phyloP scores from a whole-genome alignment of 495 filamentous ascomycete genomes.

The Trichoderma orchidacearum region DNA sequence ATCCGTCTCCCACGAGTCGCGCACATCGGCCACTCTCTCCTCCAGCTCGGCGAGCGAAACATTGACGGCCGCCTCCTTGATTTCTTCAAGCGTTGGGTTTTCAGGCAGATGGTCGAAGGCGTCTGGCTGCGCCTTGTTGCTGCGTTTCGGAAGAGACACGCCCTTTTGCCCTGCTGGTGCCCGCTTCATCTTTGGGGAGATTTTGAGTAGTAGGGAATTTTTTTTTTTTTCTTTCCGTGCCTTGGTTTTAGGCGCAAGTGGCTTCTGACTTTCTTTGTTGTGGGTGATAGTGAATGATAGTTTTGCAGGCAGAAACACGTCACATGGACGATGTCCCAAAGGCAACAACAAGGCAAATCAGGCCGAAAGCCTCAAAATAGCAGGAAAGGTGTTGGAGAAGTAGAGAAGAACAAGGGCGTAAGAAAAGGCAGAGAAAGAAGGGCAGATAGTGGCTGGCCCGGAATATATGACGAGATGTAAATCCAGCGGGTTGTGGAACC shows the following conservation, averaged over 20 bases:
- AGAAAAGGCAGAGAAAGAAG: slow-evolving; percentile 1
- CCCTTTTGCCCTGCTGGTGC: not conserved
- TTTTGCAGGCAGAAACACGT: too few relatives aligned
- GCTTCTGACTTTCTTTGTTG: not conserved
- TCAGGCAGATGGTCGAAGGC: not conserved
- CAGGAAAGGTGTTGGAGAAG: not conserved
- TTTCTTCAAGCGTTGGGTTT: slow-evolving; percentile 13
- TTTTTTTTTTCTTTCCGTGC: not conserved
- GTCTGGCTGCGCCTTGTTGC: not conserved
- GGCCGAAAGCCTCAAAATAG: too few relatives aligned
- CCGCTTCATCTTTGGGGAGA: not conserved
- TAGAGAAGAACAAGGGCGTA: not conserved
- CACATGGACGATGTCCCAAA: too few relatives aligned
- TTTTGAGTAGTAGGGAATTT: not conserved
- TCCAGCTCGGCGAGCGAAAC: slow-evolving; percentile 30
- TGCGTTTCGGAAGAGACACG: not conserved
- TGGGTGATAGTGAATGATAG: too few relatives aligned
- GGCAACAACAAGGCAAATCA: too few relatives aligned
- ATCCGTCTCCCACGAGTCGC: slow-evolving; percentile 51
- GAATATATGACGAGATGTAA: slow-evolving; percentile 3
- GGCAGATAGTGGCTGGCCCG: not conserved
- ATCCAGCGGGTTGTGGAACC: not conserved
- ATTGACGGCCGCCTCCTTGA: slow-evolving; percentile 17
- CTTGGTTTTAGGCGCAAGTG: too few relatives aligned
- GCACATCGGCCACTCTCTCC: slow-evolving; percentile 46